phyloP scores from a whole-genome alignment of 176 grass and related monocot genomes.

The Bothriochloa decipiens region DNA sequence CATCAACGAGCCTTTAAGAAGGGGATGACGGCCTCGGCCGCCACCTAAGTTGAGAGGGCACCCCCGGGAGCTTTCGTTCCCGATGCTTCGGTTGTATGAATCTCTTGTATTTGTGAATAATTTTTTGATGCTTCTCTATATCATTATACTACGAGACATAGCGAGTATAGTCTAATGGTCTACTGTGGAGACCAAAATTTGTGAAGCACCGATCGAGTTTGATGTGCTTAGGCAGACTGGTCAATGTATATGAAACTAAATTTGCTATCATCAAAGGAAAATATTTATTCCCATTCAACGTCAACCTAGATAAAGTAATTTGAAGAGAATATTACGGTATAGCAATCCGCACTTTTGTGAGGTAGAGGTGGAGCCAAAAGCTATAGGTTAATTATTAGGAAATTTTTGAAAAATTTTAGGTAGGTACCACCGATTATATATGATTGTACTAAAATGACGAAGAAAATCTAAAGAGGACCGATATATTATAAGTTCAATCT shows the following conservation, averaged over 20 bases:
- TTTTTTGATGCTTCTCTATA: too few relatives aligned
- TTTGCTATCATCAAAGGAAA: not conserved
- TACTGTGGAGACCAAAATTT: too few relatives aligned
- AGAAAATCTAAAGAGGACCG: not conserved
- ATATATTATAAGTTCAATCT: not conserved
- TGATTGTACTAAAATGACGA: not conserved
- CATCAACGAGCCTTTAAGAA: too few relatives aligned
- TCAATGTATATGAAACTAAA: not conserved
- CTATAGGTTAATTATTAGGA: not conserved
- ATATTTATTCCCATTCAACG: not conserved
- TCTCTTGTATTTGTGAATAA: too few relatives aligned
- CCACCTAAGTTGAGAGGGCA: too few relatives aligned
- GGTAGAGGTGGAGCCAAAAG: not conserved
- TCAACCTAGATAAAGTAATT: not conserved
- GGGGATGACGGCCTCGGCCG: too few relatives aligned
- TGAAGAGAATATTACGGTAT: not conserved
- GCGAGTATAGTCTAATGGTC: too few relatives aligned
- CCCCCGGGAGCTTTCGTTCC: too few relatives aligned
- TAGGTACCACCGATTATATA: not conserved
- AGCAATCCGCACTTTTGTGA: not conserved
- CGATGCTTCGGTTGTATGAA: too few relatives aligned
- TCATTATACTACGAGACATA: too few relatives aligned
- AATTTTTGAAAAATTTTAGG: not conserved
- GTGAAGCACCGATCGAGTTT: not conserved
- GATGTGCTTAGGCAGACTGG: not conserved